A percentile compares a stretch with the other conserved stretches of the same genome.
Conservation (phyloP, 2,329 filamentous ascomycete species). For the Chaetothyriales sp. region DNA sequence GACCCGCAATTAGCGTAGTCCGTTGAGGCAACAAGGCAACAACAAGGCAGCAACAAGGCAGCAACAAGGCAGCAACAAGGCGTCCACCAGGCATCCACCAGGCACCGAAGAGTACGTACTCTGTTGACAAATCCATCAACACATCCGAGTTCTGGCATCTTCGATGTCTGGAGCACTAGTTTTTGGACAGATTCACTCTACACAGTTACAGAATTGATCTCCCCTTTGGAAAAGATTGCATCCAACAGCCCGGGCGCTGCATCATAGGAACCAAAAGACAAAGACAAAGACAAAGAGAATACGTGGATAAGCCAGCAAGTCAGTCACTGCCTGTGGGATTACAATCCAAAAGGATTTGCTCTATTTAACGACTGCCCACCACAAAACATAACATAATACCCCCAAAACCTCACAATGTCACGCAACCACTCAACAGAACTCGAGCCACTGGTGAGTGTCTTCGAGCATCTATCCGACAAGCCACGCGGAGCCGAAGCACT, state of each 20-base stretch:
- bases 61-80: neutral
- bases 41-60: neutral
- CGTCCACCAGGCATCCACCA: neutral
- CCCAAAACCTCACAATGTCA: constrained; percentile 5
- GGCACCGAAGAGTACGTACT: neutral
- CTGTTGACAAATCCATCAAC: neutral
- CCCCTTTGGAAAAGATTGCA: neutral
- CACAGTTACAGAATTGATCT: neutral
- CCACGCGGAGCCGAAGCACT: constrained; percentile 38
- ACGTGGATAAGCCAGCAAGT: neutral
- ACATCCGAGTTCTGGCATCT: neutral
- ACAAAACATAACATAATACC: too few relatives aligned
- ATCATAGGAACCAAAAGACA: neutral
- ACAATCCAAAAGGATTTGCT: neutral
- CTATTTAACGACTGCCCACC: too few relatives aligned
- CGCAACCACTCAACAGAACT: constrained; percentile 20
- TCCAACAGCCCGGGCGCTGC: too few relatives aligned
- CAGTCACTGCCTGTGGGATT: neutral
- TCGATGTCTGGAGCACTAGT: neutral
- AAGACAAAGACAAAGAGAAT: neutral
- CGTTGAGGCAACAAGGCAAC: neutral
- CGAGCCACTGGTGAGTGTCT: constrained; percentile 35
- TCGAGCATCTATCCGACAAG: constrained; percentile 37
- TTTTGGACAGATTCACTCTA: neutral
- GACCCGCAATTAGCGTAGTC: neutral